Conservation (phyloP, 2,329 filamentous ascomycete genomes). For the Triangularia verruculosa region DNA sequence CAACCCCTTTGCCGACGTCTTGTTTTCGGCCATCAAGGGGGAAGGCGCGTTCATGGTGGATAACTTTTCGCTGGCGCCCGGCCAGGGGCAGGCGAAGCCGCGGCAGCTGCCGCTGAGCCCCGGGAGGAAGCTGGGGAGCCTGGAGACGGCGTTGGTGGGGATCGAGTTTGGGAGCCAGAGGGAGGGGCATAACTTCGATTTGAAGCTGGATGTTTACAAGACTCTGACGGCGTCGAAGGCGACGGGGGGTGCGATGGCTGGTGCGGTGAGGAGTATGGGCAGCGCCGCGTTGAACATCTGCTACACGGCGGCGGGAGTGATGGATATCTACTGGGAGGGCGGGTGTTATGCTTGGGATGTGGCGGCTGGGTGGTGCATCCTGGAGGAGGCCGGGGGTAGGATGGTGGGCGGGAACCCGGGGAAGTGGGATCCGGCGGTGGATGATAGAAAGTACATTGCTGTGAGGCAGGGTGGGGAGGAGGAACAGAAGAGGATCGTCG, state of each 20-base stretch:
- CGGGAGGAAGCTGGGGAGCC: conserved; percentile 53
- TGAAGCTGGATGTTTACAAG: conserved; percentile 66
- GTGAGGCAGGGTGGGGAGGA: conserved; percentile 56
- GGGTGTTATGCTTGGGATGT: conserved; percentile 87
- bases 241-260: conserved; percentile 71
- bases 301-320: conserved; percentile 64
- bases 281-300: conserved; percentile 74
- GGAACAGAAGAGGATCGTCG: conserved; percentile 55
- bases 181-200: conserved; percentile 65
- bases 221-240: conserved; percentile 57
- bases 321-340: conserved; percentile 79
- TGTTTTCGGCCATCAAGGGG: conserved; percentile 68
- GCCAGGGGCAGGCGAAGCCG: conserved; percentile 16
- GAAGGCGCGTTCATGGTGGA: conserved; percentile 60
- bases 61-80: conserved; percentile 38
- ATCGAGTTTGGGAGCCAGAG: conserved; percentile 73
- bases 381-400: conserved; percentile 69
- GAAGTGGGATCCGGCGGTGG: conserved; percentile 61
- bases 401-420: conserved; percentile 73
- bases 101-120: conserved; percentile 39
- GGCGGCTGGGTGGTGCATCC: conserved; percentile 74
- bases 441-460: conserved; percentile 60
- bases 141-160: conserved; percentile 64
- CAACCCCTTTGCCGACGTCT: conserved; percentile 68
- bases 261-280: conserved; percentile 67